Evolutionary conservation across 345 rosid species (phyloP).

Genomic region (Brassica carinata): DNA sequence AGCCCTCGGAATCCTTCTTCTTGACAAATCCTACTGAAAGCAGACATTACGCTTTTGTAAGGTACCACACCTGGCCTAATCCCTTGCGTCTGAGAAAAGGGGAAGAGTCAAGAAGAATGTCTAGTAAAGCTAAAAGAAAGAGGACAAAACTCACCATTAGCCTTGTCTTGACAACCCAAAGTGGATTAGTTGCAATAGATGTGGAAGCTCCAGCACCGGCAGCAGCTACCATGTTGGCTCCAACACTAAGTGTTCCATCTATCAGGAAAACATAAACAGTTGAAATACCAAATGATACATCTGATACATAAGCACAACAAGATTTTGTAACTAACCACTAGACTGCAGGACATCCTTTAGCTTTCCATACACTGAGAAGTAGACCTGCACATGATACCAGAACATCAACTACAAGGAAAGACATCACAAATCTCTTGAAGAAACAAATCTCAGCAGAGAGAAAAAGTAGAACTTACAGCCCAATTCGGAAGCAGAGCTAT

Average conservation of each 20-base stretch:
- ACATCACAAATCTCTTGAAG: not conserved
- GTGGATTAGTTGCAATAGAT: constrained; percentile 79
- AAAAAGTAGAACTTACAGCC: constrained; percentile 68
- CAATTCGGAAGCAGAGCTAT: constrained; percentile 92
- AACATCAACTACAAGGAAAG: not conserved
- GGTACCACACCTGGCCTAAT: constrained; percentile 79
- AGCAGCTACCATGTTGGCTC: constrained; percentile 89
- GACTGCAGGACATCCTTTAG: constrained; percentile 70
- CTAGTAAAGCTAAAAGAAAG: not conserved
- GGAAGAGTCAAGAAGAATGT: not conserved
- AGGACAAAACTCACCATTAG: constrained; percentile 64
- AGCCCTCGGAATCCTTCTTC: constrained; percentile 94
- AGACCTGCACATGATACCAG: constrained; percentile 61
- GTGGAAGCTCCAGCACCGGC: constrained; percentile 97
- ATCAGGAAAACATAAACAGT: not conserved
- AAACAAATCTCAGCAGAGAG: constrained; percentile 2
- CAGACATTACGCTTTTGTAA: constrained; percentile 71
- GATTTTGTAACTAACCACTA: constrained; percentile 44
- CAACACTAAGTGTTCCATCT: constrained; percentile 66
- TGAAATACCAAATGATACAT: not conserved
- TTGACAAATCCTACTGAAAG: constrained; percentile 68
- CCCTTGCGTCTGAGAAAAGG: constrained; percentile 58
- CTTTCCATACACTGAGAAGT: constrained; percentile 77
- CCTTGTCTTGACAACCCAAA: constrained; percentile 99
- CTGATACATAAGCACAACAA: too few species aligned